Evolutionary conservation across 495 filamentous ascomycete genomes (phyloP), one percentile per base, ranked within the genome.

Genomic region (Tuber brumale): DNA sequence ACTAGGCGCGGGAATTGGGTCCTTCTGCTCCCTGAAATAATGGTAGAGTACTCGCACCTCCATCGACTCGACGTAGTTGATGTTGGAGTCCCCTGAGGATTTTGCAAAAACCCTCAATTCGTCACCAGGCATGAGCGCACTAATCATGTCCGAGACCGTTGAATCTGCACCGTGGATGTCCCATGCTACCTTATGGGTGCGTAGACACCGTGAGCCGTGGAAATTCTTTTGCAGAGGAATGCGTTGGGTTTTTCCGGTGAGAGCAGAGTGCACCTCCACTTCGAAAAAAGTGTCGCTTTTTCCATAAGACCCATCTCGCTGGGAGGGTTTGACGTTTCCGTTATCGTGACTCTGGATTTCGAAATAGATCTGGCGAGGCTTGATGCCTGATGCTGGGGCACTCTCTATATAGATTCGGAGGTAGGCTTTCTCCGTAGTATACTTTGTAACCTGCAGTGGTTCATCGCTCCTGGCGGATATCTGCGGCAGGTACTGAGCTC

Each of bases 81-180:
- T 39, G 9, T 39, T 23, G 37, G 5, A 37, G 18, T 69, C 19
- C 8, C 61, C 27, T 45, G 14, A 35, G 3, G 57, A 70, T n/a
- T 44, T 70, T 43, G 44, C 70, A 41, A 72, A 73, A 23, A 76
- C 21, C 27, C 73, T 66, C 44, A 78, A n/a, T 23, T 31, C n/a
- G 76, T 71, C 27, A 19, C 76, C 74, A 3, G 71, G 74, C 3
- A 37, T 31, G 6, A 73, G 76, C 9, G 21, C 19, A 21, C 21
- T 35, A 39, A 78, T 31, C 9, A 76, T 70, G 21, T 31, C 27
- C 31, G 43, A 72, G 41, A 78, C 45, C 1, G 5, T 43, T 21
- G 18, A 8, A 37, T 43, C 44, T 4, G 35, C 31, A 12, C 10
- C 46, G 41, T 41, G 7, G 8, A 70, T 14, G 21, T 76, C 74